A percentile compares a stretch with the other conserved stretches of the same genome.
Evolutionary conservation across 768 basidiomycete genomes (phyloP).

Genomic region (Mrakia gelida): DNA sequence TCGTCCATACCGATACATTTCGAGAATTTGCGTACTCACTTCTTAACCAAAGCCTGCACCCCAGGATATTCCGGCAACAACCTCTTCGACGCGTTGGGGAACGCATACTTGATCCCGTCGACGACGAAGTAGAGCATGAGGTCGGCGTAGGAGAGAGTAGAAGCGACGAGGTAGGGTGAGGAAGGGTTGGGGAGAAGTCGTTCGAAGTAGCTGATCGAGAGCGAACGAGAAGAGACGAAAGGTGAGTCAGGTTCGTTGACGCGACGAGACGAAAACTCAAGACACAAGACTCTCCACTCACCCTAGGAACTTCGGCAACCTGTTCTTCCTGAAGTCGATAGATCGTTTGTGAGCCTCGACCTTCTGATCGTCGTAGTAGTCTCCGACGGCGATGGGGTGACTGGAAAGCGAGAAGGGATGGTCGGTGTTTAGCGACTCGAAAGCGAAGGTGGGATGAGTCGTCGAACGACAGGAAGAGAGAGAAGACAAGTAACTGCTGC

Average conservation of each 20-base stretch:
- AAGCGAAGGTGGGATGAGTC: too few relatives aligned
- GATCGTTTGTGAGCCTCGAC: conserved; percentile 44
- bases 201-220: conserved; percentile 42
- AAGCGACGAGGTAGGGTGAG: conserved; percentile 40
- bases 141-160: conserved; percentile 48
- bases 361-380: conserved; percentile 51
- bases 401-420: neutral
- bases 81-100: conserved; percentile 44
- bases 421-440: too few relatives aligned
- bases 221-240: neutral
- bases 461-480: too few relatives aligned
- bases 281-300: neutral
- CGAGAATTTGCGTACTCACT: neutral
- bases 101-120: conserved; percentile 45
- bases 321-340: conserved; percentile 44
- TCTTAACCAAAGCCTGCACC: neutral
- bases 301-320: conserved; percentile 49
- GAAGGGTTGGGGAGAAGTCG: conserved; percentile 39
- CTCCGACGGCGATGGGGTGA: conserved; percentile 45
- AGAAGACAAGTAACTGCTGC: neutral
- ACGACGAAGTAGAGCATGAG: conserved; percentile 49
- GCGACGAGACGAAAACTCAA: neutral
- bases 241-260: neutral
- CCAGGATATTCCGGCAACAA: conserved; percentile 16
- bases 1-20: too few relatives aligned